These are phyloP conservation scores for Mortierella hygrophila DNA, from an alignment of 192 early-diverging fungal genomes.

Conservation along the genomic window DNA sequence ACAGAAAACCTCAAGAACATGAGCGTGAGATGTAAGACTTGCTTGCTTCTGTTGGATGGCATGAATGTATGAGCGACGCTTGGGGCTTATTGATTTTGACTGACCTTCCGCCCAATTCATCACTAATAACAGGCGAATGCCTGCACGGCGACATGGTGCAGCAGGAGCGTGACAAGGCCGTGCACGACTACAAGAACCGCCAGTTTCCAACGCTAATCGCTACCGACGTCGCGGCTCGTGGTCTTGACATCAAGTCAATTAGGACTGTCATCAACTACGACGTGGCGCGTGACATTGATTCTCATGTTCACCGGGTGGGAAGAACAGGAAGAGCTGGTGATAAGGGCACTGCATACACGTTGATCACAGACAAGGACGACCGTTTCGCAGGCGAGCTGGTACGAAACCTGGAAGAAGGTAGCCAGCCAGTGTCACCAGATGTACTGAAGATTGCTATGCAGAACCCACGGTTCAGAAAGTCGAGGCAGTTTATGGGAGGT, in stretches of 20 bases:
- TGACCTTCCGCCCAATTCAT: not conserved
- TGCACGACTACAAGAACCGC: slow-evolving; percentile 75
- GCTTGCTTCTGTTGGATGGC: not conserved
- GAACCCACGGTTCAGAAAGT: slow-evolving; percentile 74
- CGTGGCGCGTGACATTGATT: slow-evolving; percentile 84
- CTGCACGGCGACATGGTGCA: slow-evolving; percentile 88
- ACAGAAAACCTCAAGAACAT: slow-evolving; percentile 69
- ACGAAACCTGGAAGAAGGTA: slow-evolving; percentile 68
- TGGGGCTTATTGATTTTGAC: not conserved
- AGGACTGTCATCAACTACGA: slow-evolving; percentile 87
- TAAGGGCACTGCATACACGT: slow-evolving; percentile 73
- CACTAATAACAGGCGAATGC: slow-evolving; percentile 52
- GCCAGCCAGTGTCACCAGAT: slow-evolving; percentile 61
- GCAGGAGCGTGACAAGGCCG: slow-evolving; percentile 78
- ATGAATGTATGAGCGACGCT: not conserved
- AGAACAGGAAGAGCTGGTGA: slow-evolving; percentile 80
- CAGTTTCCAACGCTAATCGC: slow-evolving; percentile 73
- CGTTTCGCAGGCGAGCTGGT: slow-evolving; percentile 75
- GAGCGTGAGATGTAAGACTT: slow-evolving; percentile 71
- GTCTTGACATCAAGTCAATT: slow-evolving; percentile 84
- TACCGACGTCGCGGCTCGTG: slow-evolving; percentile 81
- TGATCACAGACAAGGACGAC: slow-evolving; percentile 75
- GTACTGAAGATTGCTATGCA: slow-evolving; percentile 63
- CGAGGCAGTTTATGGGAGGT: slow-evolving; percentile 54
- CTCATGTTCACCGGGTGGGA: slow-evolving; percentile 84